These are phyloP conservation scores for Exsudoporus frostii DNA, from an alignment of 768 basidiomycete species.

Conservation along the genomic window DNA sequence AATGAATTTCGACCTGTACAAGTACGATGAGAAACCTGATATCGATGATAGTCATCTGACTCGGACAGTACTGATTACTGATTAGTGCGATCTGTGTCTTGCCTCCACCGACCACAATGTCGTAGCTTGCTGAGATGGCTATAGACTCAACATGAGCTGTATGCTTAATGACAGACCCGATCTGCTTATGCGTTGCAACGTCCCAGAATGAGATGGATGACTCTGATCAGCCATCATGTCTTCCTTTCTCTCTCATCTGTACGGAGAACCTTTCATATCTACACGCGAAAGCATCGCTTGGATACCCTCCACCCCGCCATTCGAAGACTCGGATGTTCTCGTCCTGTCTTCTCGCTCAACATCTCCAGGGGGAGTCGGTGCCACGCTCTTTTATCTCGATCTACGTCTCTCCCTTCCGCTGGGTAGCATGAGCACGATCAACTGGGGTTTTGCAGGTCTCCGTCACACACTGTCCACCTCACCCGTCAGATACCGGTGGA, in stretches of 20 bases:
- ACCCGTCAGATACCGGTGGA: conserved; percentile 18
- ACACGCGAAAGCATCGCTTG: conserved; percentile 24
- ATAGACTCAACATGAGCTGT: too few species aligned
- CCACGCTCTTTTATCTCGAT: conserved; percentile 24
- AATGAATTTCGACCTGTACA: neutral
- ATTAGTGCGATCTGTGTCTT: too few species aligned
- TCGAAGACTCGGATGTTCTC: conserved; percentile 27
- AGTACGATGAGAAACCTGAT: neutral
- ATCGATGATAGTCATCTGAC: too few species aligned
- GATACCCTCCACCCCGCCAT: conserved; percentile 14
- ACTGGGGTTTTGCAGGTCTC: conserved; percentile 24
- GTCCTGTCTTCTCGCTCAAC: conserved; percentile 28
- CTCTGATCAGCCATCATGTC: neutral
- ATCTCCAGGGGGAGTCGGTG: conserved; percentile 9
- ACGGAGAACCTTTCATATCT: conserved; percentile 20
- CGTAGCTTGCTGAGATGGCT: too few species aligned
- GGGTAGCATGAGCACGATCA: conserved; percentile 12
- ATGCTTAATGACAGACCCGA: too few species aligned
- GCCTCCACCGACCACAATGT: too few species aligned
- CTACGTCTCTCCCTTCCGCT: conserved; percentile 26
- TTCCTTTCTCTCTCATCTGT: neutral
- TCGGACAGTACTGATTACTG: too few species aligned
- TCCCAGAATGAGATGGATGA: too few species aligned
- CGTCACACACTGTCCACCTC: conserved; percentile 20
- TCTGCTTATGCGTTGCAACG: too few species aligned